Base-by-base conservation (phyloP, 2,329 filamentous ascomycete genomes). In the Xylaria sp. region DNA sequence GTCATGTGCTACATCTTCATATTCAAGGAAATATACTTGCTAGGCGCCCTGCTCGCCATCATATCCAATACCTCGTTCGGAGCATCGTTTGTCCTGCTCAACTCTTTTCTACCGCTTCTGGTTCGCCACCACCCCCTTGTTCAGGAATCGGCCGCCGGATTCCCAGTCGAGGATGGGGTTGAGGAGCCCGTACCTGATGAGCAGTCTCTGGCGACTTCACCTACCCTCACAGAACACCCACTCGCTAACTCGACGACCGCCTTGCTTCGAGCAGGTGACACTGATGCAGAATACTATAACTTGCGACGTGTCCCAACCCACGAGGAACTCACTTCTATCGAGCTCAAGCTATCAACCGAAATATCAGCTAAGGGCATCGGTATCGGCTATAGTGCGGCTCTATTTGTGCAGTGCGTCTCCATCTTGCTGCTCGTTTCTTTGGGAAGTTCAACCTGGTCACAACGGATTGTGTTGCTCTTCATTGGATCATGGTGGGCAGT, bases 361-460 rank as follows among this genome's bases (percentile, higher is more conserved):
- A 96, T 99, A 66, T 98, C 94, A 0, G 92, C 94, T 2, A 91
- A 90, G 71, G 95, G 95, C 11, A 94, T 98, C 56, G 94, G 94
- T 0, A 96, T 97, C 65, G 95, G 95, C 12, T 99, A 99, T 74
- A 87, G 90, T 38, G 93, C 93, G 0, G 92, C 92, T 0, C 83
- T 98, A 0, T 86, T 96, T 61, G 82, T 98, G 11, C 95, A 98
- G 75, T 90, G 92, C 63, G 74, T 92, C 2, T 89, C 90, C 54
- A 94, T 98, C 64, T 77, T 91, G 51, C 85, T 97, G 42, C 84
- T 98, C 2, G 82, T 93, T 40, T 78, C 81, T 2, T 87, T 92
- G 74, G 84, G 87, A 38, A 94, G 92, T 63, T 91, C 91, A 3
- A 94, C 90, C 0, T 94, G 94, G 81, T 92, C 92, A 0, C 88